phyloP scores from a whole-genome alignment of 176 grass and related monocot species.

The Melocanna baccifera region DNA sequence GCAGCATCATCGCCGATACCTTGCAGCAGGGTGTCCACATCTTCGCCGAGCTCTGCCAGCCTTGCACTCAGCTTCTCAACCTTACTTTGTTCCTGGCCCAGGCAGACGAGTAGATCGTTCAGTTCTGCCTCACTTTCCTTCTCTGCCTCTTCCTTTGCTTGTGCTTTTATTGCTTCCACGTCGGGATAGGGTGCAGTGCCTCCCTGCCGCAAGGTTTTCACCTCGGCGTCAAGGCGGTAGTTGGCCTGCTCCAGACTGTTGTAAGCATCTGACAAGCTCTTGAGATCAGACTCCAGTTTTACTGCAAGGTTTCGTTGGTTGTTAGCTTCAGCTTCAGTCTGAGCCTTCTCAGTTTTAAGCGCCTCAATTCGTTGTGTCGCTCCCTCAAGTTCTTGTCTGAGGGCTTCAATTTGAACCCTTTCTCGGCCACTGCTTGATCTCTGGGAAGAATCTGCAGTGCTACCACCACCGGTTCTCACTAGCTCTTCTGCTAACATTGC shows the following conservation, averaged over 20 bases:
- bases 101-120: conserved; percentile 90
- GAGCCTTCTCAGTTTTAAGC: conserved; percentile 68
- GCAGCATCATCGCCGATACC: conserved; percentile 72
- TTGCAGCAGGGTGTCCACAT: conserved; percentile 76
- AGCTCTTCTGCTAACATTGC: conserved; percentile 91
- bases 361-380: conserved; percentile 51
- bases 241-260: conserved; percentile 90
- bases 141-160: conserved; percentile 84
- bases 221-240: conserved; percentile 63
- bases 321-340: conserved; percentile 64
- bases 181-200: conserved; percentile 52
- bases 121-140: conserved; percentile 81
- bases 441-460: conserved; percentile 49
- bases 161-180: conserved; percentile 62
- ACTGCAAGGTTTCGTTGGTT: conserved; percentile 67
- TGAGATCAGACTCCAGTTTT: conserved; percentile 92
- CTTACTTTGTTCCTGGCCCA: conserved; percentile 98
- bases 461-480: conserved; percentile 54
- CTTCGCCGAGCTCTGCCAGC: conserved; percentile 75
- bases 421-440: conserved; percentile 62
- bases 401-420: conserved; percentile 75
- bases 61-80: conserved; percentile 85
- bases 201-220: conserved; percentile 57
- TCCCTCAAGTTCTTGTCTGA: conserved; percentile 78
- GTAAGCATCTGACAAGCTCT: conserved; percentile 92